These are phyloP conservation scores for Penicillium waksmanii DNA, from an alignment of 495 filamentous ascomycete genomes.

Conservation along the genomic window DNA sequence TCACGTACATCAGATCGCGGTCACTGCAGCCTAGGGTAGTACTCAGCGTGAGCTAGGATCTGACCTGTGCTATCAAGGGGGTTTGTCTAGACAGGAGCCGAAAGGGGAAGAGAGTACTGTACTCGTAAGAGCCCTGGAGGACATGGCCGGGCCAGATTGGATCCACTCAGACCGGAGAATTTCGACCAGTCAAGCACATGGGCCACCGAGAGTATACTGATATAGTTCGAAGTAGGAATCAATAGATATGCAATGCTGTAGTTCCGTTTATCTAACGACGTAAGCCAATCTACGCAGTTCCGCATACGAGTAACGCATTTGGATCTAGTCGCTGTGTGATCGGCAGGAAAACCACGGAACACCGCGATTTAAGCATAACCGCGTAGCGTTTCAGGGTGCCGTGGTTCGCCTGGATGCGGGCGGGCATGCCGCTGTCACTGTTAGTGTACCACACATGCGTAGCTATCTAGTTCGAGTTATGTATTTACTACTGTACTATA, in stretches of 20 bases:
- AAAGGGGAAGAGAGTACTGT: too few species aligned
- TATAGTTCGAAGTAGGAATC: not conserved
- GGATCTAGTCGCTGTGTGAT: not conserved
- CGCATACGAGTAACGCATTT: too few species aligned
- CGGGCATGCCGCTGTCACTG: conserved; percentile 28
- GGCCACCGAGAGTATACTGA: not conserved
- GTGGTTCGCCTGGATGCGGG: conserved; percentile 21
- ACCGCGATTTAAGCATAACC: conserved; percentile 26
- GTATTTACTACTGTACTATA: too few species aligned
- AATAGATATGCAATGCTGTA: too few species aligned
- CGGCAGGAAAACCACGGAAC: conserved; percentile 19
- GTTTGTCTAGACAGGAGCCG: not conserved
- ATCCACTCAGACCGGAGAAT: conserved; percentile 1
- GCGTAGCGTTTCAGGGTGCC: conserved; percentile 23
- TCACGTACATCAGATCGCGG: too few species aligned
- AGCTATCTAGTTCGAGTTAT: too few species aligned
- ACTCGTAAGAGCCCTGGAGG: too few species aligned
- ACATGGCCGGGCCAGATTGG: not conserved
- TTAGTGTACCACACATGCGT: not conserved
- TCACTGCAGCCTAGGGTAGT: not conserved
- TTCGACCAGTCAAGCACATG: not conserved
- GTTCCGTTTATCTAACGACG: too few species aligned
- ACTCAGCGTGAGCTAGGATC: not conserved
- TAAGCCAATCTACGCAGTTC: too few species aligned
- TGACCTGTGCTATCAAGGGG: conserved; percentile 7